Evolutionary conservation across 176 grass and related monocot species (phyloP).

Genomic region (Dendrocalamus sinicus): DNA sequence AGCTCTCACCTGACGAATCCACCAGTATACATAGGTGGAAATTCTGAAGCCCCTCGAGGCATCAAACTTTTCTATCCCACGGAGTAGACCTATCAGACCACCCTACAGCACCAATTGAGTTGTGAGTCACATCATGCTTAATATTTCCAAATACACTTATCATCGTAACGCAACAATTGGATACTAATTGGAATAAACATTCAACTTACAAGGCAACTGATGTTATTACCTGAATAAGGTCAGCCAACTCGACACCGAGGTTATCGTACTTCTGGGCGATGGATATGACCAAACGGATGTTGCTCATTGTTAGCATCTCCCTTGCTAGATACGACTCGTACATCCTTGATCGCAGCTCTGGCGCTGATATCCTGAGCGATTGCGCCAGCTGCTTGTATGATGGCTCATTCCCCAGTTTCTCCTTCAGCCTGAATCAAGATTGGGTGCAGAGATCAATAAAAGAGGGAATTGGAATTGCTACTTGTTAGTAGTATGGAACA

Average conservation of each 20-base stretch:
- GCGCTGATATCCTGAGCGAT: slow-evolving; percentile 61
- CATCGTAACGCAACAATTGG: background rate
- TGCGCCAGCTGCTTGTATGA: slow-evolving; percentile 72
- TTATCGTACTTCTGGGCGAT: slow-evolving; percentile 97
- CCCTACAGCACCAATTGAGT: slow-evolving; percentile 54
- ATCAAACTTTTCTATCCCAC: slow-evolving; percentile 95
- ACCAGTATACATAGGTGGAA: slow-evolving; percentile 98
- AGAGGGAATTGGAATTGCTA: background rate
- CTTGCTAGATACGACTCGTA: slow-evolving; percentile 75
- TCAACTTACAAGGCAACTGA: background rate
- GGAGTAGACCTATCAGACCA: slow-evolving; percentile 88
- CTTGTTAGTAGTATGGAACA: background rate
- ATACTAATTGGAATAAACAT: background rate
- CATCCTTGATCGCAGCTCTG: slow-evolving; percentile 67
- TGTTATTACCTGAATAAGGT: slow-evolving; percentile 85
- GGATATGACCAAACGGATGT: slow-evolving; percentile 94
- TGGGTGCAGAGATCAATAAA: background rate
- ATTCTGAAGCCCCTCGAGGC: slow-evolving; percentile 85
- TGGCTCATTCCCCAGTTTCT: slow-evolving; percentile 84
- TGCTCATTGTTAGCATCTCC: slow-evolving; percentile 91
- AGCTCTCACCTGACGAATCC: slow-evolving; percentile 88
- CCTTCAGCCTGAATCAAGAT: slow-evolving; percentile 64
- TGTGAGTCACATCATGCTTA: background rate
- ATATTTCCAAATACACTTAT: background rate
- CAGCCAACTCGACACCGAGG: slow-evolving; percentile 78